A percentile compares a stretch with the other conserved stretches of the same genome.
These are phyloP conservation scores for Gardenia jasminoides DNA, from an alignment of 257 asterid genomes.

Conservation along the genomic window DNA sequence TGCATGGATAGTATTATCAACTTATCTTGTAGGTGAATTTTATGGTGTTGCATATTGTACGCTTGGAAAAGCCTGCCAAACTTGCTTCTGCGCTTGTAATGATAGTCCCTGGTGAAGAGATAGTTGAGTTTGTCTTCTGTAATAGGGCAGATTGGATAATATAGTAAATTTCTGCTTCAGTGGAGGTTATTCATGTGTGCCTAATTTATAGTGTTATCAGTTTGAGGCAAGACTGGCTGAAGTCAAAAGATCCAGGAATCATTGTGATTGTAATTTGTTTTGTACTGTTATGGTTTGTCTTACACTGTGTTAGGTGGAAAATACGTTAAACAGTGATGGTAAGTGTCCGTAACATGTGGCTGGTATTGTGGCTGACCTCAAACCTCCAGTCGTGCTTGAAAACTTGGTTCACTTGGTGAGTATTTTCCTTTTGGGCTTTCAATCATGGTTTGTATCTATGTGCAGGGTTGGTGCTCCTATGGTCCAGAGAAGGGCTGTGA, in stretches of 20 bases:
- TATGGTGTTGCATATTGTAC: not conserved
- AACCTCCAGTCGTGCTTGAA: slow-evolving; percentile 14
- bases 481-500: slow-evolving; percentile 44
- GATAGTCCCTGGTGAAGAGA: slow-evolving; percentile 1
- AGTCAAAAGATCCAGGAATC: not conserved
- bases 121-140: not conserved
- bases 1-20: not conserved
- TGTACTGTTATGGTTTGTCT: slow-evolving; percentile 28
- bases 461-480: slow-evolving; percentile 54
- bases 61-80: not conserved
- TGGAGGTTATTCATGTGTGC: not conserved
- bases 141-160: not conserved
- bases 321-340: slow-evolving; percentile 16
- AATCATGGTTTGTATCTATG: slow-evolving; percentile 30
- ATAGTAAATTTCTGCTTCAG: slow-evolving; percentile 1
- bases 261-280: slow-evolving; percentile 13
- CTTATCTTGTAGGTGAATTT: slow-evolving; percentile 5
- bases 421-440: slow-evolving; percentile 14
- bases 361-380: slow-evolving; percentile 5
- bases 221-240: slow-evolving; percentile 14
- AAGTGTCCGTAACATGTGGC: slow-evolving; percentile 13
- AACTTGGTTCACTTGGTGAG: slow-evolving; percentile 7
- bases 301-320: slow-evolving; percentile 20
- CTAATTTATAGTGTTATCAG: not conserved
- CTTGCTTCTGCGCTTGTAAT: slow-evolving; percentile 5